A percentile compares a stretch with the other conserved stretches of the same genome.
Evolutionary conservation across 345 rosid genomes (phyloP).

Genomic region (Arabis alpina): DNA sequence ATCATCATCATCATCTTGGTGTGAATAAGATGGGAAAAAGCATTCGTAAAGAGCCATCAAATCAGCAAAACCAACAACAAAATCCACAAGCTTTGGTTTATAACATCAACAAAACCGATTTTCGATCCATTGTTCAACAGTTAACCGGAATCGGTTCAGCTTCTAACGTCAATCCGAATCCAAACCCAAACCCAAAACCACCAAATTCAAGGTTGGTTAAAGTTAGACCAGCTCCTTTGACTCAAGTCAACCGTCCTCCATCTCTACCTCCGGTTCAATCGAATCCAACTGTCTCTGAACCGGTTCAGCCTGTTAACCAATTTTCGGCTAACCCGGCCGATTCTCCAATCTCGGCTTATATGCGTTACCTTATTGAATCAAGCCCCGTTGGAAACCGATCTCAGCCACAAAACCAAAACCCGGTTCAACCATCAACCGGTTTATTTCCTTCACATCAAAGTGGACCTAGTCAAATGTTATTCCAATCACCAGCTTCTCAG

Average conservation of each 20-base stretch:
- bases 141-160: conserved; percentile 79
- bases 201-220: conserved; percentile 78
- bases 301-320: conserved; percentile 29
- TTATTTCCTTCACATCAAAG: conserved; percentile 47
- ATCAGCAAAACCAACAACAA: conserved; percentile 68
- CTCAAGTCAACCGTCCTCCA: conserved; percentile 66
- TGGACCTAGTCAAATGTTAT: conserved; percentile 58
- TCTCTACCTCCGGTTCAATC: conserved; percentile 44
- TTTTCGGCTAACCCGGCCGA: conserved; percentile 45
- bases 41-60: conserved; percentile 78
- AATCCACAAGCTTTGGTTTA: conserved; percentile 91
- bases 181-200: conserved; percentile 76
- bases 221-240: conserved; percentile 87
- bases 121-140: conserved; percentile 85
- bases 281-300: conserved; percentile 1
- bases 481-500: conserved; percentile 79
- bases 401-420: conserved; percentile 46
- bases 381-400: conserved; percentile 55
- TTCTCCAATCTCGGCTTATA: conserved; percentile 79
- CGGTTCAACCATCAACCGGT: conserved; percentile 49
- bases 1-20: conserved; percentile 55
- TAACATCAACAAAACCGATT: conserved; percentile 93
- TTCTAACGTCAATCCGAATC: conserved; percentile 45
- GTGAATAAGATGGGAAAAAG: conserved; percentile 85
- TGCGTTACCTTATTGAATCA: conserved; percentile 73